Base-by-base conservation (phyloP, 495 filamentous ascomycete species). In the Hypoxylon lienhwacheense region DNA sequence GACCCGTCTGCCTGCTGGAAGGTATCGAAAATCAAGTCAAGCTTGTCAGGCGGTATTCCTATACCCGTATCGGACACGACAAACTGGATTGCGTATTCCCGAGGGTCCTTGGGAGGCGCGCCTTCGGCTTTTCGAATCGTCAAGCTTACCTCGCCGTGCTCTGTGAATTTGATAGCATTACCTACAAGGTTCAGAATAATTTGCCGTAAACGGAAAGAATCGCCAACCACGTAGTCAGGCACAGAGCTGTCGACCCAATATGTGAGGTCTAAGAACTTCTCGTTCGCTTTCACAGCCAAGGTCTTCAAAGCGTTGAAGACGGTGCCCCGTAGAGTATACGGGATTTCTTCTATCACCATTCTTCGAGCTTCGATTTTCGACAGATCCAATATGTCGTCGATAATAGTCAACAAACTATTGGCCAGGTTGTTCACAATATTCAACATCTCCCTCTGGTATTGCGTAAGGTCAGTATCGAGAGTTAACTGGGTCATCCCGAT, bases 1-100 rank as follows among this genome's bases (percentile, higher is more conserved):
- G 92, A 97, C 24, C 93, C 93, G 73, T 99, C 93, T 7, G 93
- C 93, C 74, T 99, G 93, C 65, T 96, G 95, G 84, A 99, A 99
- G 10, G 93, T 99, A 70, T 97, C 93, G 67, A 99, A 99, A 69
- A 99, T 99, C 50, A 97, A 73, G 68, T 97, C 91, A 19, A 97
- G 82, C 74, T 99, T 99, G 66, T 97, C 93, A 40, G 85, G 79
- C 66, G 92, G 89, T 54, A 99, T 97, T 61, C 93, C 93, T 65
- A 99, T 99, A 43, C 93, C 93, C 17, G 95, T 99, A 66, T 99
- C 93, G 2, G 90, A 88, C 28, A 99, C 93, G 12, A 91, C 88
- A 71, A 99, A 97, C 68, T 97, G 89, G 65, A 97, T 93, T 10
- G 90, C 89, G 64, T 95, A 96, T 66, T 96, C 88, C 55, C 86